Conservation (phyloP, 495 filamentous ascomycete genomes). For the Aspergillus panamensis region DNA sequence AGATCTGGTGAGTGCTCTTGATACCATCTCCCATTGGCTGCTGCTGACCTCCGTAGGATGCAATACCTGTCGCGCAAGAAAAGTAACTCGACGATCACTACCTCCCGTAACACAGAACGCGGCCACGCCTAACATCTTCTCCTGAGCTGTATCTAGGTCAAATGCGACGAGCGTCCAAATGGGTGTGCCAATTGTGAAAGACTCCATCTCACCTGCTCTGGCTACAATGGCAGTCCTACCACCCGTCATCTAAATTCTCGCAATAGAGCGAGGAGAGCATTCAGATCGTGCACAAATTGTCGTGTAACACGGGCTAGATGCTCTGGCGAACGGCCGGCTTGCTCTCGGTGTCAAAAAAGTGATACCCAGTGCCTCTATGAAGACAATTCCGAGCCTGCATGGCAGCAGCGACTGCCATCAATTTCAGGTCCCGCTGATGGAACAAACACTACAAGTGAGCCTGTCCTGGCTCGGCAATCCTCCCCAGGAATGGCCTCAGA, state of each 20-base stretch:
- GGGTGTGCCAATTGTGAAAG: conserved; percentile 30
- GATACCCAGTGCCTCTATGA: conserved; percentile 29
- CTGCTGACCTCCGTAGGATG: conserved; percentile 3
- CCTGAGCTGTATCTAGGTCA: conserved; percentile 22
- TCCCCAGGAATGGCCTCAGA: background rate
- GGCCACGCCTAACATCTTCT: background rate
- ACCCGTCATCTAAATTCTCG: background rate
- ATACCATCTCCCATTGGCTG: background rate
- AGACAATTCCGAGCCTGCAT: conserved; percentile 29
- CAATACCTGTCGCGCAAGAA: conserved; percentile 10
- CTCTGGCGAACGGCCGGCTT: conserved; percentile 33
- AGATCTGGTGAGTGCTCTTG: conserved; percentile 1
- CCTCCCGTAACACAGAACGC: background rate
- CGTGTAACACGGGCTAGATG: conserved; percentile 34
- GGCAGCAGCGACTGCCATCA: conserved; percentile 21
- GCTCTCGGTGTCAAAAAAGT: conserved; percentile 28
- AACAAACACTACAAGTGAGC: conserved; percentile 3
- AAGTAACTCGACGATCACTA: background rate
- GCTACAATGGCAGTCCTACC: background rate
- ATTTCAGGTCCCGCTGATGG: background rate
- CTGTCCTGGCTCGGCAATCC: background rate
- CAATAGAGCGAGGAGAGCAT: conserved; percentile 25
- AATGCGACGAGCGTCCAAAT: conserved; percentile 29
- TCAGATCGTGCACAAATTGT: conserved; percentile 33
- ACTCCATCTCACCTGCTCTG: conserved; percentile 24